A percentile compares a stretch with the other conserved stretches of the same genome.
These are phyloP conservation scores for Gossypium thurberi DNA, from an alignment of 345 rosid genomes.

Conservation along the genomic window DNA sequence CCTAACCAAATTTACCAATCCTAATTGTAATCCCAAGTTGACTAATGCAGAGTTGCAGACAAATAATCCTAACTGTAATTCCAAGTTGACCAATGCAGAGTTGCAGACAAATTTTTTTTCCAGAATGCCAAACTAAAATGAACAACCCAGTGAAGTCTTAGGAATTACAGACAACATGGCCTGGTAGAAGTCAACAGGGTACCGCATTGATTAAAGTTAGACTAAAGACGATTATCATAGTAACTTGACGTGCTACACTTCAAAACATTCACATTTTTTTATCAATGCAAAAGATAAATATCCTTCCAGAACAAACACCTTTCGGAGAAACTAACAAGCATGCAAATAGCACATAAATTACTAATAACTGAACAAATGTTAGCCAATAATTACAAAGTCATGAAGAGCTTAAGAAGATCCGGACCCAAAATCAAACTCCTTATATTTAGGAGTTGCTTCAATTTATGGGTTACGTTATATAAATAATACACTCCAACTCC, in stretches of 20 bases:
- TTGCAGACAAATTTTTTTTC: neutral
- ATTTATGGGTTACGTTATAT: neutral
- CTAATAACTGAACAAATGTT: neutral
- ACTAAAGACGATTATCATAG: neutral
- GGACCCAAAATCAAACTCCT: conserved; percentile 2
- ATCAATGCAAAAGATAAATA: neutral
- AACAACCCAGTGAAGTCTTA: neutral
- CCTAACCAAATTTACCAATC: neutral
- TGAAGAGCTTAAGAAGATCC: neutral
- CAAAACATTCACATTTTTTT: neutral
- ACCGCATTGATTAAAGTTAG: neutral
- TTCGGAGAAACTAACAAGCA: neutral
- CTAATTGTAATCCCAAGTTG: neutral
- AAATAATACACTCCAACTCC: neutral
- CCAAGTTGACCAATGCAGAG: too few species aligned
- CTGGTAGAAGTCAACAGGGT: neutral
- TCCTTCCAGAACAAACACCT: neutral
- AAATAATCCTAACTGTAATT: too few species aligned
- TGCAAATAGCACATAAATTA: neutral
- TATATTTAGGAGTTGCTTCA: neutral
- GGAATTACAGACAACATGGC: neutral
- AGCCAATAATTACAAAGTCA: neutral
- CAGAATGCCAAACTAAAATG: neutral
- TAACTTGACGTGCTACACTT: neutral
- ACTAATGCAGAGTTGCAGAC: neutral